These are phyloP conservation scores for Coemansia sp. DNA, from an alignment of 192 early-diverging fungal species.

Conservation along the genomic window DNA sequence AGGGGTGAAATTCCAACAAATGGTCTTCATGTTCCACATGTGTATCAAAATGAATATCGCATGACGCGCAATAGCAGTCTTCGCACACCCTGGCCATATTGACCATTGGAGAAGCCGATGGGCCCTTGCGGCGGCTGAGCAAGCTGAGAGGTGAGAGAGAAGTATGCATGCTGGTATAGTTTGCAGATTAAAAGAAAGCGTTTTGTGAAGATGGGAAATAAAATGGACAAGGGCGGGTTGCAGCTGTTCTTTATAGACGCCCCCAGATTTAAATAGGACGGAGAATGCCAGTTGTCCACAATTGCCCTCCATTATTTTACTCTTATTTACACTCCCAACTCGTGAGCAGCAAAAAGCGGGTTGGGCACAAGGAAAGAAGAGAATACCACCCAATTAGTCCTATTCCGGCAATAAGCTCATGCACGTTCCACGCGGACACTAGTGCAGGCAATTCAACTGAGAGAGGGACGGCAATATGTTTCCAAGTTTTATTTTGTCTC, in stretches of 20 bases:
- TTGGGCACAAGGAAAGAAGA: no score
- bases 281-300: neutral
- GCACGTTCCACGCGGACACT: neutral
- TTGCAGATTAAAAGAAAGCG: constrained; percentile 6
- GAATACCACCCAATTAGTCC: no score
- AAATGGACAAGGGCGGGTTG: neutral
- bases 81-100: neutral
- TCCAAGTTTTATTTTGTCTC: neutral
- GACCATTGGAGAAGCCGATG: neutral
- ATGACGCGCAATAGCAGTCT: constrained; percentile 17
- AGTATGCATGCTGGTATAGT: neutral
- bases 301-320: neutral
- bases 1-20: no score
- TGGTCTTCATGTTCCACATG: constrained; percentile 55
- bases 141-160: neutral
- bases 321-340: neutral
- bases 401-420: neutral
- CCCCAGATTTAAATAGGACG: neutral
- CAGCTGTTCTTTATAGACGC: neutral
- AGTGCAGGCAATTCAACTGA: neutral
- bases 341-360: neutral
- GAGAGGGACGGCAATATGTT: neutral
- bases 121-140: neutral
- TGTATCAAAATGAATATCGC: constrained; percentile 9
- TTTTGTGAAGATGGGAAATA: neutral